Evolutionary conservation across 257 asterid genomes (phyloP), one percentile per base, ranked within the genome.

Genomic region (Striga asiatica): DNA sequence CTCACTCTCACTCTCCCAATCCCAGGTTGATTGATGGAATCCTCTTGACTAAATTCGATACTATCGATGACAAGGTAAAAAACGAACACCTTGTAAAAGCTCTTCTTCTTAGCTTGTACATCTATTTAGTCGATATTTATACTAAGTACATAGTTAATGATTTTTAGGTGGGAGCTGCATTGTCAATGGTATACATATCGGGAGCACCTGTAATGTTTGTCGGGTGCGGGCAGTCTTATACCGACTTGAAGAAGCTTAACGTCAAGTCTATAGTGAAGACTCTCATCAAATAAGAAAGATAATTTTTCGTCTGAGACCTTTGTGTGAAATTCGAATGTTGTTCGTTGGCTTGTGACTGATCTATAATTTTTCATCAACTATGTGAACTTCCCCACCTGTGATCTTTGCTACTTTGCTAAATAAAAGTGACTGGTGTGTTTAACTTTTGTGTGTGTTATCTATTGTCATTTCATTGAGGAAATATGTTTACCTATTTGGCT

Each of bases 141-240:
- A 3, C 2, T 29, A 5, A 29, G n/a, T 41, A 41, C 18, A 22
- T 14, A 10, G 17, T 41, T 1, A 29, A 41, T 8, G 6, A 7
- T 8, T 20, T 41, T n/a, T 58, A 89, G 98, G 98, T 91, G 20
- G 98, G 98, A 67, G 98, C 98, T 54, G 98, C 98, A 4, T 62
- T 91, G 12, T 91, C 98, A 1, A 91, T 91, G 98, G 98, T 91
- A 13, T 91, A 91, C 74, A 69, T 81, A n/a, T 91, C 98, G 4
- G 96, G 98, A 38, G 75, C 98, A 8, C 98, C 98, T 0, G 94
- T 91, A 35, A 91, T 91, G 95, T 91, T 91, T 43, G 94, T 91
- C 28, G 98, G 98, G 23, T 91, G 98, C 52, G 98, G 98, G 51
- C 98, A 87, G 80, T 91, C 96, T 0, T 87, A 86, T 39, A 83